These are phyloP conservation scores for Hepatocystis sp. DNA, from an alignment of 169 alveolate genomes.

Conservation along the genomic window DNA sequence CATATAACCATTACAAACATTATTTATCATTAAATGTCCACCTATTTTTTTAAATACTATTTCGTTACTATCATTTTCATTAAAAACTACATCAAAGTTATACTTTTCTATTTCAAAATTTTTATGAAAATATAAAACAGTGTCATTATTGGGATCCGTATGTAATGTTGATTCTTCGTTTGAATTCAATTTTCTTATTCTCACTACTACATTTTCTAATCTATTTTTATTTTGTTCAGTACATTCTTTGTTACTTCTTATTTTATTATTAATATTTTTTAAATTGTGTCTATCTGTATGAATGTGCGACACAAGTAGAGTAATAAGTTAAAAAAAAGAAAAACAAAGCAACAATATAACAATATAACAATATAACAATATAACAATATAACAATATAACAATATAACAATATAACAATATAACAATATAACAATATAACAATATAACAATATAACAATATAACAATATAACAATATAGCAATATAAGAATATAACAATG, in stretches of 20 bases:
- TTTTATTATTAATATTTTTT: not conserved
- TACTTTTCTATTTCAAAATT: conserved; percentile 56
- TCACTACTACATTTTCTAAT: conserved; percentile 45
- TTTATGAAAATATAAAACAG: conserved; percentile 40
- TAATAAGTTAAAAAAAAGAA: too few species aligned
- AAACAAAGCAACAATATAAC: too few species aligned
- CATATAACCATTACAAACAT: conserved; percentile 49
- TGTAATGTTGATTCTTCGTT: conserved; percentile 43
- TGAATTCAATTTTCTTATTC: conserved; percentile 39
- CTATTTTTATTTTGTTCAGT: conserved; percentile 1
- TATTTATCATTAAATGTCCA: conserved; percentile 37
- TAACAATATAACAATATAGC: too few species aligned
- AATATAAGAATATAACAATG: too few species aligned
- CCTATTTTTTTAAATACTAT: conserved; percentile 39
- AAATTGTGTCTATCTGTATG: conserved; percentile 11
- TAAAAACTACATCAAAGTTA: conserved; percentile 43
- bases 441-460: too few species aligned
- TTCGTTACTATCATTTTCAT: conserved; percentile 35
- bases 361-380: too few species aligned
- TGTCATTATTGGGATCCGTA: conserved; percentile 45
- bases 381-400: too few species aligned
- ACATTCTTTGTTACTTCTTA: not conserved
- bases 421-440: too few species aligned
- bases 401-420: too few species aligned
- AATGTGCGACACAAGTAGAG: too few species aligned